phyloP scores from a whole-genome alignment of 345 rosid species.

The Jatropha curcas region DNA sequence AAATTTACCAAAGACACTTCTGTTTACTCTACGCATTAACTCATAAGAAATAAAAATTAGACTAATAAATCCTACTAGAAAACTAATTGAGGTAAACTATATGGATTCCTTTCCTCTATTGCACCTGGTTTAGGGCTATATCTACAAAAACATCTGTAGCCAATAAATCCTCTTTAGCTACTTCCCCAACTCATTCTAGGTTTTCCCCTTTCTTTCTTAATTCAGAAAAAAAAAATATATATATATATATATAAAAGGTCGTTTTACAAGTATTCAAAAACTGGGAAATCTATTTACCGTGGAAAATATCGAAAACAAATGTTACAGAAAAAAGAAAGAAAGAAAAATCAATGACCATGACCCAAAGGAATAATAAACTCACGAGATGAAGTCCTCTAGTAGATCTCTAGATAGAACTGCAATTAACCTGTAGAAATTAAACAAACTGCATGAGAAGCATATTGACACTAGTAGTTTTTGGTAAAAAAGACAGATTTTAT shows the following conservation, averaged over 20 bases:
- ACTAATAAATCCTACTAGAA: not conserved
- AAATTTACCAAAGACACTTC: too few relatives aligned
- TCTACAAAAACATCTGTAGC: not conserved
- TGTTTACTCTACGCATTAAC: not conserved
- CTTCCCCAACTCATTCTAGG: not conserved
- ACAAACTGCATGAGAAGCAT: not conserved
- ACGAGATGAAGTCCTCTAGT: conserved; percentile 66
- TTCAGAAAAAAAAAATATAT: not conserved
- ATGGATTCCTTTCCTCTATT: not conserved
- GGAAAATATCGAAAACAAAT: not conserved
- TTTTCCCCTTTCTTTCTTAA: not conserved
- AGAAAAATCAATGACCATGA: not conserved
- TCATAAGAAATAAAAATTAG: not conserved
- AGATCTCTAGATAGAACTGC: conserved; percentile 90
- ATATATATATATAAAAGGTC: not conserved
- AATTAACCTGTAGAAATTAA: conserved; percentile 57
- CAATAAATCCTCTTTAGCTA: not conserved
- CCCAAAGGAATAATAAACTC: conserved; percentile 34
- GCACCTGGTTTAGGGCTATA: not conserved
- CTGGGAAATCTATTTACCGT: not conserved
- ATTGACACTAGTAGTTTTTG: too few relatives aligned
- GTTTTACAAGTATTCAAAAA: not conserved
- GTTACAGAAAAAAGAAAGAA: too few relatives aligned
- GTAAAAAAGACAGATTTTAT: not conserved
- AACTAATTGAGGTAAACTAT: not conserved